Evolutionary conservation across 306 rosid genomes (phyloP), one percentile per base, ranked within the genome.

Genomic region (Pyrus betulifolia): DNA sequence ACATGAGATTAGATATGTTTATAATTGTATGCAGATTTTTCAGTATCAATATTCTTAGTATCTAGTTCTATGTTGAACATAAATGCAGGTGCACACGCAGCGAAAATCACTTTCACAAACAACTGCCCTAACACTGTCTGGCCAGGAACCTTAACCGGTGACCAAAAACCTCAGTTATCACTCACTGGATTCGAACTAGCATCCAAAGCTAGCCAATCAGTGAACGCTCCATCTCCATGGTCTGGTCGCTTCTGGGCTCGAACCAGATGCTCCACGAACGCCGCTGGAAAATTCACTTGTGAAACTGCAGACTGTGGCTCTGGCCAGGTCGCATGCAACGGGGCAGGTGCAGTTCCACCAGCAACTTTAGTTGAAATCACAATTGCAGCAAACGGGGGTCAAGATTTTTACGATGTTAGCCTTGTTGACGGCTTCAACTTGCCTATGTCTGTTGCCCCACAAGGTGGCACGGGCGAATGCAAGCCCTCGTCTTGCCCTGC

Each of bases 401-500:
- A 85, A 4, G 93, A 90, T 35, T 90, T 82, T 87, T 90, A 82
- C 76, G 96, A 90, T 67, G 93, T 90, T 2, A 88, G 96, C 70
- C 91, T 90, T 25, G 96, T 90, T 5, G 93, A 90, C 76, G 91
- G 96, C 1, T 90, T 83, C 86, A 90, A 90, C 82, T 87, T 90
- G 2, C 91, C 93, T 0, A 80, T 90, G 85, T 51, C 55, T 0
- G 69, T 90, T 6, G 89, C 72, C 57, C 83, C 93, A 1, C 82
- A 80, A 61, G 88, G 91, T 0, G 91, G 80, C 8, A 59, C 84
- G 0, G 88, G 88, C 0, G 84, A 83, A 62, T 90, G 96, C 76
- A 75, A 83, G 21, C 0, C 78, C 27, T 86, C 91, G 3, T 88
- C 89, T 8, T 90, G 96, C 57, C 70, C 27, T 23, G 86, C 51